Percentiles rank a stretch among this genome's conserved stretches.
These are phyloP conservation scores for Bonnemaisonia californica DNA, from an alignment of 31 red algal genomes.

Conservation along the genomic window DNA sequence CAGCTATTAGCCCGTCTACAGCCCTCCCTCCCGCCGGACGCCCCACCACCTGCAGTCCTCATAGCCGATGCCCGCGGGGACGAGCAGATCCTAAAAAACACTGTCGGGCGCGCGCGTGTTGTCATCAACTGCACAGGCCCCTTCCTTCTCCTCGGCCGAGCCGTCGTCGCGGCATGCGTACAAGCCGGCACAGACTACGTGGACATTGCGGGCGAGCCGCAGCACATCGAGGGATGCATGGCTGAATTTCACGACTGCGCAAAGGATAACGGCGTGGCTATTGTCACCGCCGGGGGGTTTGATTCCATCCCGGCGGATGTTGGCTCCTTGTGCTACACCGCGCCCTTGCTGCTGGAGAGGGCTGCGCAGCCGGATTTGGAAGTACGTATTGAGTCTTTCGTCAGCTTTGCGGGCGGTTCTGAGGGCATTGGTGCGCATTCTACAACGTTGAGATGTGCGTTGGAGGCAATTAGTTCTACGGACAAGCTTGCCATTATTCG, in stretches of 20 bases:
- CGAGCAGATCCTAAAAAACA: neutral
- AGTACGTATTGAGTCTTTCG: neutral
- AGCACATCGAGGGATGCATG: neutral
- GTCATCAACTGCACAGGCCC: constrained; percentile 45
- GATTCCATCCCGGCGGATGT: constrained; percentile 33
- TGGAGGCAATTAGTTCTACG: neutral
- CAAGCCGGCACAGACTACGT: constrained; percentile 23
- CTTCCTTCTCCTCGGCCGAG: constrained; percentile 1
- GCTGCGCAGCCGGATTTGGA: neutral
- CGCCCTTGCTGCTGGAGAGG: neutral
- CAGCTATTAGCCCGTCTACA: neutral
- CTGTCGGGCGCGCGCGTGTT: neutral
- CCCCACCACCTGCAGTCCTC: neutral
- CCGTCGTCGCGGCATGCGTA: constrained; percentile 34
- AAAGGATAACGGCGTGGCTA: neutral
- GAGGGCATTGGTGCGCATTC: neutral
- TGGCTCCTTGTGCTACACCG: constrained; percentile 6
- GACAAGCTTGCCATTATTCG: neutral
- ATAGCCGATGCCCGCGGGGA: neutral
- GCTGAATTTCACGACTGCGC: neutral
- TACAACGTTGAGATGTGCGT: neutral
- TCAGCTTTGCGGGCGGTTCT: neutral
- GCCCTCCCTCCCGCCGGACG: neutral
- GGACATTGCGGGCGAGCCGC: constrained; percentile 38
- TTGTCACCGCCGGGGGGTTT: constrained; percentile 36